A percentile compares a stretch with the other conserved stretches of the same genome.
These are phyloP conservation scores for Hemileccinum rubropunctum DNA, from an alignment of 768 basidiomycete genomes.

Conservation along the genomic window DNA sequence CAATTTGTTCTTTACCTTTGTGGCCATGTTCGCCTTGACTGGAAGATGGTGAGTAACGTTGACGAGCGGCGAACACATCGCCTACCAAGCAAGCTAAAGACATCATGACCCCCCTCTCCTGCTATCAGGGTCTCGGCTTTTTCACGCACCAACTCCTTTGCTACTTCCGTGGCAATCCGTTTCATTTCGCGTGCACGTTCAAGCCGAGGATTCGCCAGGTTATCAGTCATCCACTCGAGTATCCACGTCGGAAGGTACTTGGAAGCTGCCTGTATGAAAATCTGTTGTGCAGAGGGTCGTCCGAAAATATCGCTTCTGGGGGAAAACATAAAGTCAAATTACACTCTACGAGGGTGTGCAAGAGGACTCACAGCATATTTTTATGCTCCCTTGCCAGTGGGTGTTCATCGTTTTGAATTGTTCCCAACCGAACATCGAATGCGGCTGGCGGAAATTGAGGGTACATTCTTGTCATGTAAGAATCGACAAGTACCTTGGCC, in stretches of 20 bases:
- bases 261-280: conserved; percentile 11
- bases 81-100: conserved; percentile 42
- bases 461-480: neutral
- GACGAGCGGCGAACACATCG: neutral
- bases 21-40: conserved; percentile 32
- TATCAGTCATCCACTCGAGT: conserved; percentile 35
- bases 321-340: conserved; percentile 15
- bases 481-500: conserved; percentile 38
- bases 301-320: conserved; percentile 16
- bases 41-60: neutral
- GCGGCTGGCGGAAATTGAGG: conserved; percentile 32
- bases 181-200: conserved; percentile 2
- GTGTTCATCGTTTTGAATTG: conserved; percentile 9
- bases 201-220: conserved; percentile 21
- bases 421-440: conserved; percentile 45
- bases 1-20: conserved; percentile 23
- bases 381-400: conserved; percentile 9
- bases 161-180: neutral
- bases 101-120: conserved; percentile 1
- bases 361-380: conserved; percentile 12
- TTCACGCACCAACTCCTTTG: conserved; percentile 5
- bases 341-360: neutral
- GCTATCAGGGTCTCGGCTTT: neutral
- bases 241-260: neutral
- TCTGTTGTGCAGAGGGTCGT: conserved; percentile 12